Percentiles rank a stretch among this genome's conserved stretches.
Conservation (phyloP, 2,329 filamentous ascomycete genomes). For the Zymoseptoria ardabiliae region DNA sequence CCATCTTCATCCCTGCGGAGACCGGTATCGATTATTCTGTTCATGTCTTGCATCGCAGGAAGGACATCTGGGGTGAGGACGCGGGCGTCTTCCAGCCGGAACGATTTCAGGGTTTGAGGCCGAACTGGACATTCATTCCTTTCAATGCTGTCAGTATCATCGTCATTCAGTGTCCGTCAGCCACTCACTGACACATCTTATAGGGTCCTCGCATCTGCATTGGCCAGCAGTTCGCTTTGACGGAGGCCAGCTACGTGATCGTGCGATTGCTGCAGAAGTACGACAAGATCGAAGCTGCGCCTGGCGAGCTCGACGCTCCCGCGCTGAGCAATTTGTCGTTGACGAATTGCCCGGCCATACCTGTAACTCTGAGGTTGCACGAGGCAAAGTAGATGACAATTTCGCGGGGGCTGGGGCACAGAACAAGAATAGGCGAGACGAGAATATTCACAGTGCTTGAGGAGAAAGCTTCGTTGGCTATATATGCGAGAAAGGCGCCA, state of each 20-base stretch:
- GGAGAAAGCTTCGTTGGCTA: no score
- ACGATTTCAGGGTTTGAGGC: conserved; percentile 24
- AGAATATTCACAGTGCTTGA: no score
- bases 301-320: conserved; percentile 14
- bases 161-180: neutral
- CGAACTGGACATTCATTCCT: conserved; percentile 31
- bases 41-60: conserved; percentile 32
- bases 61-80: conserved; percentile 33
- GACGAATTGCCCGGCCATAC: conserved; percentile 23
- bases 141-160: conserved; percentile 23
- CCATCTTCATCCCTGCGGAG: conserved; percentile 40
- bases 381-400: conserved; percentile 10
- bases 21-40: conserved; percentile 27
- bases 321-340: conserved; percentile 21
- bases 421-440: no score
- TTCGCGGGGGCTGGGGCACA: no score
- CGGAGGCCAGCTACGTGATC: conserved; percentile 27
- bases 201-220: conserved; percentile 73
- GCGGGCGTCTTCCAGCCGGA: conserved; percentile 34
- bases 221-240: conserved; percentile 64
- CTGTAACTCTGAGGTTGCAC: conserved; percentile 21
- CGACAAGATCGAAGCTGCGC: conserved; percentile 22
- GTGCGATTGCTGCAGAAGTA: conserved; percentile 27
- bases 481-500: no score
- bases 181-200: conserved; percentile 8